phyloP scores from a whole-genome alignment of 805 yeast genomes.

The Barnettozyma siamensis region DNA sequence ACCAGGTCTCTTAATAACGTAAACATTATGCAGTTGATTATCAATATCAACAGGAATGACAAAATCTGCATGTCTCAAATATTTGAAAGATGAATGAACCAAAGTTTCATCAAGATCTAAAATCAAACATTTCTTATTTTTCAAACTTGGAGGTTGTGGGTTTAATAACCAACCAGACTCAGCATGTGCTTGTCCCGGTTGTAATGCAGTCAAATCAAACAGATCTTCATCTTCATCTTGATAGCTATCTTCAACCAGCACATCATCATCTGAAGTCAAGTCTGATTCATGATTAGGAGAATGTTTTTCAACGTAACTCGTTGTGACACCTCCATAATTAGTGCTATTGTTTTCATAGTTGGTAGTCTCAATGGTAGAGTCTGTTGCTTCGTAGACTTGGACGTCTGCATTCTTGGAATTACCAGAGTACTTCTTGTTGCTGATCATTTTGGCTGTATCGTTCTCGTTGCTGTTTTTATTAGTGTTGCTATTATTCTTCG shows the following conservation, averaged over 20 bases:
- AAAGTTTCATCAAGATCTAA: slow-evolving; percentile 93
- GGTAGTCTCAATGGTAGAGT: slow-evolving; percentile 18
- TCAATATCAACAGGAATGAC: slow-evolving; percentile 97
- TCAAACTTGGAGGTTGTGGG: slow-evolving; percentile 42
- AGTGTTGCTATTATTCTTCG: background rate
- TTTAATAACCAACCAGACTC: slow-evolving; percentile 63
- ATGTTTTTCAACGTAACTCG: slow-evolving; percentile 8
- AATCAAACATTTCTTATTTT: slow-evolving; percentile 76
- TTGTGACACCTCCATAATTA: slow-evolving; percentile 4
- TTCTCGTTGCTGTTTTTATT: background rate
- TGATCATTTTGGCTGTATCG: background rate
- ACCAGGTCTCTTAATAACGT: slow-evolving; percentile 96
- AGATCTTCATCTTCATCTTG: slow-evolving; percentile 30
- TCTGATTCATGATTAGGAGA: slow-evolving; percentile 16
- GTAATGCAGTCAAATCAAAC: slow-evolving; percentile 57
- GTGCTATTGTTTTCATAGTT: slow-evolving; percentile 2
- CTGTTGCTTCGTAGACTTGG: slow-evolving; percentile 26
- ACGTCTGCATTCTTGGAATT: slow-evolving; percentile 18
- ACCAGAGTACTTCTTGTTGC: background rate
- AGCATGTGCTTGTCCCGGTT: slow-evolving; percentile 66
- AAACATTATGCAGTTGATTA: slow-evolving; percentile 85
- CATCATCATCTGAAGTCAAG: slow-evolving; percentile 21
- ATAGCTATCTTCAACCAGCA: slow-evolving; percentile 15
- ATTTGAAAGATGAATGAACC: slow-evolving; percentile 93
- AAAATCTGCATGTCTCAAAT: slow-evolving; percentile 88